Percentiles rank a stretch among this genome's conserved stretches.
These are phyloP conservation scores for Alloascoidea hylecoeti DNA, from an alignment of 805 yeast species.

Conservation along the genomic window DNA sequence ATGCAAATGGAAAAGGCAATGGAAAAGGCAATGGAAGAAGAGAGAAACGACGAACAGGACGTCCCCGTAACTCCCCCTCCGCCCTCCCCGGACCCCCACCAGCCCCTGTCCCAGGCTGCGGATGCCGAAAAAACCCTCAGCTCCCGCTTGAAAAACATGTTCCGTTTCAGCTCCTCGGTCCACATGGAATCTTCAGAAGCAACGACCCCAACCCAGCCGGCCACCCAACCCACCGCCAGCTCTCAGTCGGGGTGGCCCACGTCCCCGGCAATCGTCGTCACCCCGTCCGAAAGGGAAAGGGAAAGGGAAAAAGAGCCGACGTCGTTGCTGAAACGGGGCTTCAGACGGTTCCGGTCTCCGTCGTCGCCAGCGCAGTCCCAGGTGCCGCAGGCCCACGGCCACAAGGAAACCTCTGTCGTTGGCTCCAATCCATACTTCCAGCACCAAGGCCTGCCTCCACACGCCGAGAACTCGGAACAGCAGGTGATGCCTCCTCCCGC, in stretches of 20 bases:
- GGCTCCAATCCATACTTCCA: conserved; percentile 36
- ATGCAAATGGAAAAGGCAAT: too few species aligned
- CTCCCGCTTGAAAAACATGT: conserved; percentile 22
- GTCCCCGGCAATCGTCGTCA: not conserved
- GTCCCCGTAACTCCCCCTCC: too few species aligned
- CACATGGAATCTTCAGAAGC: not conserved
- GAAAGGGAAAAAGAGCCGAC: not conserved
- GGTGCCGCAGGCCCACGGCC: conserved; percentile 5
- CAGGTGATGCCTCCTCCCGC: not conserved
- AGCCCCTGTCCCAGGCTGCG: conserved; percentile 99
- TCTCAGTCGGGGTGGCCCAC: not conserved
- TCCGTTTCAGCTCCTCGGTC: conserved; percentile 2
- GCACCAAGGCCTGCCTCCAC: conserved; percentile 47
- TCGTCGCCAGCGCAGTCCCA: conserved; percentile 8
- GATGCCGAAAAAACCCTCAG: conserved; percentile 90
- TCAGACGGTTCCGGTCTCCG: conserved; percentile 12
- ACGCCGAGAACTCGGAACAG: conserved; percentile 14
- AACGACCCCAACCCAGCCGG: not conserved
- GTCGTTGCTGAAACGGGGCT: conserved; percentile 5
- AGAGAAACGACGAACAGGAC: too few species aligned
- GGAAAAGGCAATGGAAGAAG: too few species aligned
- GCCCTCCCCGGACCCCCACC: too few species aligned
- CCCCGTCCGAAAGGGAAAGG: not conserved
- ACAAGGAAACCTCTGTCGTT: conserved; percentile 11
- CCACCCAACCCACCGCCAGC: not conserved